Base-by-base conservation (phyloP, 1,284 basidiomycete genomes). In the Marasmius oreades region DNA sequence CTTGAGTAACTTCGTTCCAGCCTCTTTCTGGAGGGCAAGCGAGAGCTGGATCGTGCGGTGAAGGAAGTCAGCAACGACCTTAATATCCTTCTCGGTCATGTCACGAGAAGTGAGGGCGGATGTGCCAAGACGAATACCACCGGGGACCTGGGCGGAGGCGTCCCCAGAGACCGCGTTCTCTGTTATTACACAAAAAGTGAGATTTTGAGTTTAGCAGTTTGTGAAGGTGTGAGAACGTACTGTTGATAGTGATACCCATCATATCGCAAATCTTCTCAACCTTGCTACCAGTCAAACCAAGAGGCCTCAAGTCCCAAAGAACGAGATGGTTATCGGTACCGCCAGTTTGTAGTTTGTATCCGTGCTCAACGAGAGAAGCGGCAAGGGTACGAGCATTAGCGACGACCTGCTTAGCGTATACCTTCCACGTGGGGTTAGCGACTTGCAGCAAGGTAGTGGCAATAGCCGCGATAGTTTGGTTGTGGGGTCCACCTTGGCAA, bases 401-500 rank as follows among this genome's bases (percentile, higher is more conserved):
- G 65, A 98, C 90, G 69, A 99, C 94, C 75, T 96, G 93, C 73
- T 91, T 88, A 59, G 97, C 97, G 74, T 99, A 99, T 26, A 80
- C 77, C 77, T 93, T 92, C 85, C 92, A 99, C 34, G 85, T 86
- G 11, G 96, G 97, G 70, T 92, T 87, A 62, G 90, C 81, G 39
- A 88, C 97, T 75, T 99, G 97, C 70, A 91, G 88, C 63, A 99
- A 88, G n/a, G 97, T 83, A 20, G 95, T 96, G 55, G 95, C 95
- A 64, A 99, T 84, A 71, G 87, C 94, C 53, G 96, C 96, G 61
- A 99, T 99, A 63, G 97, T 95, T 88, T 92, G 96, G 82, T 99
- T 99, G 83, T 99, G 97, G 51, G 97, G 97, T 53, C 97, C 97
- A 77, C 97, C 97, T 79, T 99, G 97, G 85, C 96, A 99, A 46